A percentile compares a stretch with the other conserved stretches of the same genome.
Conservation (phyloP, 495 filamentous ascomycete species). For the Tetracladium marchalianum region DNA sequence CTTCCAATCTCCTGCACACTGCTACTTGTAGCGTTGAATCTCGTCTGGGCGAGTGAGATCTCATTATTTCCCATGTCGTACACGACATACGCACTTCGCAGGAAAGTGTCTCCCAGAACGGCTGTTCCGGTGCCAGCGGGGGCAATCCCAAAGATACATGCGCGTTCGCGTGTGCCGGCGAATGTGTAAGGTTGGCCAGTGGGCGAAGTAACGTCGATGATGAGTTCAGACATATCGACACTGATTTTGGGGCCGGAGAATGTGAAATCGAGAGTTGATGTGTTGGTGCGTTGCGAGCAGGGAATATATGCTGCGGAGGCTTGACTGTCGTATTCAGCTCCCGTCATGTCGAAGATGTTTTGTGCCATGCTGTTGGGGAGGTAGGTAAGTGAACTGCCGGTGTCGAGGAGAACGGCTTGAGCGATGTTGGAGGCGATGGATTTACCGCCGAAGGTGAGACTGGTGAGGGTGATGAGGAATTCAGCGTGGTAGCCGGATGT, state of each 20-base stretch:
- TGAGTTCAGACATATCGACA: slow-evolving; percentile 67
- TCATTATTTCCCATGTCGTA: slow-evolving; percentile 84
- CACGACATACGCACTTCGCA: slow-evolving; percentile 85
- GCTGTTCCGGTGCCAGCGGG: slow-evolving; percentile 54
- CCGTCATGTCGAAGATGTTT: slow-evolving; percentile 52
- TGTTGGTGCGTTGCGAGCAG: slow-evolving; percentile 53
- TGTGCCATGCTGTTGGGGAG: slow-evolving; percentile 61
- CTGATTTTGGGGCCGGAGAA: slow-evolving; percentile 59
- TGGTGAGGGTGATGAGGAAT: slow-evolving; percentile 74
- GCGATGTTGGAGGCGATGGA: slow-evolving; percentile 44
- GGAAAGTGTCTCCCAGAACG: slow-evolving; percentile 87
- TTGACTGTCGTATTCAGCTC: slow-evolving; percentile 48
- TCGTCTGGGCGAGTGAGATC: slow-evolving; percentile 78
- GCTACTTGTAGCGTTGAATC: slow-evolving; percentile 60
- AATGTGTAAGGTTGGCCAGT: slow-evolving; percentile 42
- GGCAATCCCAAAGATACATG: slow-evolving; percentile 70
- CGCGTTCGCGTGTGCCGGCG: slow-evolving; percentile 33
- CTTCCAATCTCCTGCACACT: slow-evolving; percentile 64
- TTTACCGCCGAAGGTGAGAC: slow-evolving; percentile 29
- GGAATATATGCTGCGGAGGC: slow-evolving; percentile 58
- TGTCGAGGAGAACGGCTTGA: slow-evolving; percentile 73
- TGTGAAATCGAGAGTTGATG: slow-evolving; percentile 55
- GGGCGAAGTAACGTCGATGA: slow-evolving; percentile 50
- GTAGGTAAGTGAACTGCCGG: slow-evolving; percentile 84
- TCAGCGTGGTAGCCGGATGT: slow-evolving; percentile 51